Base-by-base conservation (phyloP, 129 eudicot genomes). In the Smallanthus sonchifolius region DNA sequence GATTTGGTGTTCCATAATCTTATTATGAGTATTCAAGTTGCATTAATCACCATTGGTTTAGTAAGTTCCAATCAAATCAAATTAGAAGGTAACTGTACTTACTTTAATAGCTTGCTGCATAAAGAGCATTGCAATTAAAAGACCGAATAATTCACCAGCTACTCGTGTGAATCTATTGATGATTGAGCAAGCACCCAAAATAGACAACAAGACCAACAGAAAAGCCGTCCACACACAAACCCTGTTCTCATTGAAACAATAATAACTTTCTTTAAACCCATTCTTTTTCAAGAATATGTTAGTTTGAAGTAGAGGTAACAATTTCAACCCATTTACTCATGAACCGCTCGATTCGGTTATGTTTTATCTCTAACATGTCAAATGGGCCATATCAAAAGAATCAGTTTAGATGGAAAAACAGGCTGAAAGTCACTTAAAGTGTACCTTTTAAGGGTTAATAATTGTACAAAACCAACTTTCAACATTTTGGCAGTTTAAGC, bases 51-150 rank as follows among this genome's bases (percentile, higher is more conserved):
- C 10, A 66, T n/a, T 32, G 48, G 62, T 62, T 48, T n/a, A 32
- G 15, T 15, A 34, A 28, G 45, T 39, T 67, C 10, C 7, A 39
- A 32, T 77, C 14, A 59, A 44, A 11, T 19, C 63, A 30, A 48
- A 78, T 14, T 61, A 5, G 40, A 40, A 49, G 55, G 51, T 70
- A 78, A 52, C 7, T 15, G 19, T 44, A 73, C 97, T 88, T 74
- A 91, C 98, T 78, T 87, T 86, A 70, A 94, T 88, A 39, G 98
- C 98, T 84, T 94, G 93, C 89, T 94, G 98, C 99, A 94, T 86
- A 69, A 94, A 94, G 81, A 94, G 96, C 99, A 91, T 91, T 71
- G 99, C 99, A 63, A 94, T 94, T 34, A 94, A 83, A 78, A 94
- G 96, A 72, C 99, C 99, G 36, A 94, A 94, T 47, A 94, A 70